Evolutionary conservation across 2,329 filamentous ascomycete genomes (phyloP), one percentile per base, ranked within the genome.

Genomic region (Domatiomyces globalis): DNA sequence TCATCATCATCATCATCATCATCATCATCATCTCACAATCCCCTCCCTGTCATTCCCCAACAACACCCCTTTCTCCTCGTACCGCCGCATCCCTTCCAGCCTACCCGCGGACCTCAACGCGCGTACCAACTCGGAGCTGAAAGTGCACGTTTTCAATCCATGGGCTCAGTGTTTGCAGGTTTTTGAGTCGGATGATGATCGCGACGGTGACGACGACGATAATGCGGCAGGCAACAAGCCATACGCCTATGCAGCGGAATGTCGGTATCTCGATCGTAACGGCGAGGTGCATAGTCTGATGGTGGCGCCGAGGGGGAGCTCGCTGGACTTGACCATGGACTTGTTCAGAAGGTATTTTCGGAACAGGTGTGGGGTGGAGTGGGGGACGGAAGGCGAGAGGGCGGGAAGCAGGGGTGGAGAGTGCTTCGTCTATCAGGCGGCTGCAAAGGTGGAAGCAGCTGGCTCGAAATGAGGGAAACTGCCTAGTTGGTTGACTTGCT

Each of bases 291-390:
- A 25, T 6, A 25, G 22, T 25, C 22, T 25, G 22, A 25, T 25
- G 22, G 22, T 25, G 22, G 22, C 22, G 22, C 64, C 65, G 0
- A 51, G 58, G 1, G 64, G 63, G 18, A 66, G 64, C 49, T 62
- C 55, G 3, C 60, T 65, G 12, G 59, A 64, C 1, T 46, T 58
- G 1, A 77, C 80, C 22, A 70, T 78, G 52, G 55, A 56, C 0
- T 65, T 67, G 0, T 85, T 85, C 62, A 70, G 69, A 53, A 57
- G 64, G 0, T 79, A 81, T 57, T 86, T 86, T 62, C 63, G 63
- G 9, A 66, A 68, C 6, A 78, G 79, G 62, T 80, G 80, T 0
- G 76, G 77, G 0, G 67, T 79, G 8, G 62, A 68, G 1, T 86
- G 82, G 83, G 22, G 22, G 69, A 76, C n/a, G 67, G 80, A 27